Evolutionary conservation across 1,139 yeast species (phyloP).

Genomic region (Candida albicans): DNA sequence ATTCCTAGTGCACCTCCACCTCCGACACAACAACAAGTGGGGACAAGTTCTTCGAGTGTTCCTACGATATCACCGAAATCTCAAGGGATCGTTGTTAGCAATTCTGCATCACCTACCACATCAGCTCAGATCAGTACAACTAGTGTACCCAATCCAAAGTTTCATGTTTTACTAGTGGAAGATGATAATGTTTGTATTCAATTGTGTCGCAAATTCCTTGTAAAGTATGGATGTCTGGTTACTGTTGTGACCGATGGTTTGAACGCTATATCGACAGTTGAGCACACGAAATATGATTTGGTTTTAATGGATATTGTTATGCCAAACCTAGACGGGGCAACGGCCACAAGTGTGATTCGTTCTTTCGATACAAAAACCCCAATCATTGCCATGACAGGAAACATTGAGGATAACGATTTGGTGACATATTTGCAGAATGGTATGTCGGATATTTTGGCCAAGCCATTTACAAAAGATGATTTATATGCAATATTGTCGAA

Average conservation of each 20-base stretch:
- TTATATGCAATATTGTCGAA: slow-evolving; percentile 72
- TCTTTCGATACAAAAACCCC: slow-evolving; percentile 83
- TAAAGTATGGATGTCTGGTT: slow-evolving; percentile 88
- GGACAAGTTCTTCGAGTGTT: slow-evolving; percentile 6
- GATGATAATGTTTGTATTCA: slow-evolving; percentile 85
- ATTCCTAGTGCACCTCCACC: slow-evolving; percentile 6
- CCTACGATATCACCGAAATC: slow-evolving; percentile 17
- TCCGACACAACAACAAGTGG: not conserved
- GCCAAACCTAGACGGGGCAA: slow-evolving; percentile 94
- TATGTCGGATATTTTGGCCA: slow-evolving; percentile 87
- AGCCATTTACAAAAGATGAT: slow-evolving; percentile 88
- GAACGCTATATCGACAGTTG: slow-evolving; percentile 80
- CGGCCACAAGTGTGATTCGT: slow-evolving; percentile 84
- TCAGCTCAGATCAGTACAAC: slow-evolving; percentile 27
- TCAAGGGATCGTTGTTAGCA: slow-evolving; percentile 1
- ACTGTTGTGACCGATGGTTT: slow-evolving; percentile 92
- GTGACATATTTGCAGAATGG: slow-evolving; percentile 84
- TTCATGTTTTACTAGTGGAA: slow-evolving; percentile 79
- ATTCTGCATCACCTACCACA: slow-evolving; percentile 8
- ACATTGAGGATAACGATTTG: slow-evolving; percentile 76
- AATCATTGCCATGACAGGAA: slow-evolving; percentile 92
- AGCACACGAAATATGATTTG: slow-evolving; percentile 72
- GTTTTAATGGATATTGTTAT: slow-evolving; percentile 92
- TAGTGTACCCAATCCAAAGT: slow-evolving; percentile 42
- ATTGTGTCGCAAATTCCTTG: slow-evolving; percentile 72